Evolutionary conservation across 1,139 yeast genomes (phyloP), one percentile per base, ranked within the genome.

Genomic region (Wickerhamiella pararugosa): DNA sequence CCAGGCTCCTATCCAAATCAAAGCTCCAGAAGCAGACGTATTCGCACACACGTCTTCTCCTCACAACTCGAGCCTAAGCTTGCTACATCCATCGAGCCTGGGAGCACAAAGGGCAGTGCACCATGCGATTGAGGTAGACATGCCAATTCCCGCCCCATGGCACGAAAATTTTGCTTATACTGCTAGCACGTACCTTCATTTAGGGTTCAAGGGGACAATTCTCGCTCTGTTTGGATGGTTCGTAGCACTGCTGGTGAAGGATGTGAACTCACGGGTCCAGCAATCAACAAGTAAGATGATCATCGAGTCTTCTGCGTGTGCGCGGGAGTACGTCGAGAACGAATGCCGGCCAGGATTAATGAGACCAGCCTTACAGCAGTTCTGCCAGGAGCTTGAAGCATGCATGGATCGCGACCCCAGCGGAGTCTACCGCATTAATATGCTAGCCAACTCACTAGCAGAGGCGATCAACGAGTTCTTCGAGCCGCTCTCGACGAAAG

Each of bases 371-470:
- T 60, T 86, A 26, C 81, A 78, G 46, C 60, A 63, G n/a, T 66
- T 73, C 26, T 87, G 98, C 56, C 63, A 70, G 25, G 65, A 65
- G 32, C 80, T 93, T 82, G 78, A 73, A 49, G 71, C 67, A 46
- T 87, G 97, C 58, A 84, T 80, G 92, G 75, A 76, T 48, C 65
- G 79, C 47, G 90, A 84, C 53, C 94, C 95, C n/a, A 6, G 10
- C 9, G 71, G 71, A 33, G 71, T 82, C 10, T 82, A 83, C 4
- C 67, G 73, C 43, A 75, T 84, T 3, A 70, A 73, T 50, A 68
- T 82, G 39, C 71, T 82, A 0, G 93, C 93, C 2, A 83, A 78
- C 50, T 70, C 86, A 0, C 63, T 81, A 48, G 92, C 90, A 0
- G 92, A 79, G 47, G 75, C 81, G 9, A 62, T 82, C 32, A 79